Evolutionary conservation across 805 yeast species (phyloP).

Genomic region (Hanseniaspora thailandica): DNA sequence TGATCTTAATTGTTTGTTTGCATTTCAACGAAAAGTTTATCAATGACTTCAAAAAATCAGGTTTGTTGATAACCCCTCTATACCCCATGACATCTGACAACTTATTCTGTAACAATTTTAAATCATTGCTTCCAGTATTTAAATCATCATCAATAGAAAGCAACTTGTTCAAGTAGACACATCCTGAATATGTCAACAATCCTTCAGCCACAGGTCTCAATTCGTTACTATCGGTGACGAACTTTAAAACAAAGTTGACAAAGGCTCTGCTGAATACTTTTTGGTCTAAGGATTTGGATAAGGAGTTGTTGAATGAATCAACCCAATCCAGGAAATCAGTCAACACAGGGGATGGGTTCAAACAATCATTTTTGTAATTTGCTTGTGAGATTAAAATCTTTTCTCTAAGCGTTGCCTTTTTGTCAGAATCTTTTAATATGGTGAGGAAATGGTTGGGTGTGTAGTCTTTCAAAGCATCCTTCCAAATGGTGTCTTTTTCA

Average conservation of each 20-base stretch:
- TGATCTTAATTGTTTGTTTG: neutral
- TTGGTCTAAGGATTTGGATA: slow-evolving; percentile 19
- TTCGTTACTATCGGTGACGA: slow-evolving; percentile 25
- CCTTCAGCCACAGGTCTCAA: slow-evolving; percentile 25
- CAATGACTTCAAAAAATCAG: slow-evolving; percentile 7
- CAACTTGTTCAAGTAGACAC: slow-evolving; percentile 26
- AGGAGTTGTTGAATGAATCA: slow-evolving; percentile 32
- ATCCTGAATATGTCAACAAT: slow-evolving; percentile 30
- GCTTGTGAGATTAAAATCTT: slow-evolving; percentile 5
- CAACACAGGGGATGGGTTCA: slow-evolving; percentile 20
- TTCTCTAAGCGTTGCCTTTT: slow-evolving; percentile 17
- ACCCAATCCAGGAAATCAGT: slow-evolving; percentile 49
- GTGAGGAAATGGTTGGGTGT: slow-evolving; percentile 48
- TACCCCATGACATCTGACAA: slow-evolving; percentile 6
- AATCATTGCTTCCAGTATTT: slow-evolving; percentile 17
- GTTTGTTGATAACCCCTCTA: slow-evolving; percentile 12
- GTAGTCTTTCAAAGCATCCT: slow-evolving; percentile 36
- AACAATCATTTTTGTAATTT: neutral
- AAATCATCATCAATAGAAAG: slow-evolving; percentile 14
- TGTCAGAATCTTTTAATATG: slow-evolving; percentile 30
- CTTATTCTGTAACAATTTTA: slow-evolving; percentile 17
- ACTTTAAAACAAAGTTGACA: slow-evolving; percentile 30
- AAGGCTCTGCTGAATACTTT: slow-evolving; percentile 3
- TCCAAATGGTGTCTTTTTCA: slow-evolving; percentile 41
- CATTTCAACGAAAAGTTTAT: slow-evolving; percentile 8